Percentiles rank a stretch among this genome's conserved stretches.
Conservation (phyloP, 768 basidiomycete genomes). For the Roridomyces roridus region DNA sequence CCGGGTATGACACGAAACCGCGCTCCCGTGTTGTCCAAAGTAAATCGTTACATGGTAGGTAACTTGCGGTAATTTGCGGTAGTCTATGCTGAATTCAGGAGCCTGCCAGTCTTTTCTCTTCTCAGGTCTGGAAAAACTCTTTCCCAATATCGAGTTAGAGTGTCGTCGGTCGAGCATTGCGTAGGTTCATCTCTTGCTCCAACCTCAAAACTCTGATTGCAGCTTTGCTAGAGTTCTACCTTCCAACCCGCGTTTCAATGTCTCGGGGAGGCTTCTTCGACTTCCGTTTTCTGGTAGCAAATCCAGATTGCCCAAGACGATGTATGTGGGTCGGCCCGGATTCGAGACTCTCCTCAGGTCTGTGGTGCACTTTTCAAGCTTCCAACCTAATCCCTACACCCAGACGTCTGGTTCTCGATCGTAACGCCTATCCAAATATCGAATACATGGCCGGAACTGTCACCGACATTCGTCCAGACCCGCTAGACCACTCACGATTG, state of each 20-base stretch:
- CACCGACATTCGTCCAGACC: constrained; percentile 26
- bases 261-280: constrained; percentile 14
- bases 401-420: constrained; percentile 30
- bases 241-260: constrained; percentile 16
- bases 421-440: constrained; percentile 26
- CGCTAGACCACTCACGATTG: constrained; percentile 10
- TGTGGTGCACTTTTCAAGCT: neutral
- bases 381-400: neutral
- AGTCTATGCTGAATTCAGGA: neutral
- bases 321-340: constrained; percentile 26
- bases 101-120: constrained; percentile 19
- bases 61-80: too few species aligned
- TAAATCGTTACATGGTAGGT: constrained; percentile 26
- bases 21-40: constrained; percentile 34
- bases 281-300: constrained; percentile 10
- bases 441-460: constrained; percentile 32
- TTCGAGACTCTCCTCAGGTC: constrained; percentile 35
- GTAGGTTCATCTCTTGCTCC: neutral
- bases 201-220: neutral
- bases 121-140: constrained; percentile 22
- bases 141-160: constrained; percentile 26
- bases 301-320: constrained; percentile 16
- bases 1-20: constrained; percentile 18
- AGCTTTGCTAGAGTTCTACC: constrained; percentile 8
- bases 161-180: constrained; percentile 12